These are phyloP conservation scores for Trichoderma sp. DNA, from an alignment of 2,329 filamentous ascomycete genomes.

Conservation along the genomic window DNA sequence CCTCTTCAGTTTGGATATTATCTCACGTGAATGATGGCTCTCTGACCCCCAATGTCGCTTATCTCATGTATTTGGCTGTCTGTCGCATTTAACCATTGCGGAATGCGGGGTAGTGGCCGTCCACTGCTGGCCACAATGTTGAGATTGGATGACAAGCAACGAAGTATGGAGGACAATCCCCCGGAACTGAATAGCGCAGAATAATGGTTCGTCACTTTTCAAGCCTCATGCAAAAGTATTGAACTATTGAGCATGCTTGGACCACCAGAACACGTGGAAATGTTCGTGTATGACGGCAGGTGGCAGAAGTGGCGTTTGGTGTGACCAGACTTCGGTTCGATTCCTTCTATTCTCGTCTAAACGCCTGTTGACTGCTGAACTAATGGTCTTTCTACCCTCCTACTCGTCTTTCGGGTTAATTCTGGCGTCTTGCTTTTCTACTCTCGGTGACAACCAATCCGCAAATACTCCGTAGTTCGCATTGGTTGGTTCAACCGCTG, in stretches of 20 bases:
- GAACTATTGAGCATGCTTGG: not conserved
- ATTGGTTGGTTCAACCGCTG: not conserved
- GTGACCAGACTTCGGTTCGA: not conserved
- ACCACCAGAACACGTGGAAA: not conserved
- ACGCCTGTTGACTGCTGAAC: not conserved
- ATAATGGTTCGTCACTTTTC: not conserved
- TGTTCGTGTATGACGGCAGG: not conserved
- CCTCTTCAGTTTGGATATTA: not conserved
- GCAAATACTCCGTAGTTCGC: not conserved
- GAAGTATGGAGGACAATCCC: not conserved
- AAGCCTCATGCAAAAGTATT: not conserved
- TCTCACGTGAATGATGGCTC: not conserved
- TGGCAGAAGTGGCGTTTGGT: not conserved
- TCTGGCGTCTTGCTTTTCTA: not conserved
- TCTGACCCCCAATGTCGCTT: not conserved
- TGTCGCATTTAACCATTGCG: not conserved
- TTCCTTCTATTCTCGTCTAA: not conserved
- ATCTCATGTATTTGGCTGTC: not conserved
- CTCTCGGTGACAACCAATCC: not conserved
- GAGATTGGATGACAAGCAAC: not conserved
- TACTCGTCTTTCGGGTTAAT: not conserved
- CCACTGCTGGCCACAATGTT: not conserved
- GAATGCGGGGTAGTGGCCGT: not conserved
- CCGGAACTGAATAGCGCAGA: not conserved
- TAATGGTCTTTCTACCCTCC: not conserved